A percentile compares a stretch with the other conserved stretches of the same genome.
Conservation (phyloP, 2,329 filamentous ascomycete species). For the Teratosphaeria gauchensis region DNA sequence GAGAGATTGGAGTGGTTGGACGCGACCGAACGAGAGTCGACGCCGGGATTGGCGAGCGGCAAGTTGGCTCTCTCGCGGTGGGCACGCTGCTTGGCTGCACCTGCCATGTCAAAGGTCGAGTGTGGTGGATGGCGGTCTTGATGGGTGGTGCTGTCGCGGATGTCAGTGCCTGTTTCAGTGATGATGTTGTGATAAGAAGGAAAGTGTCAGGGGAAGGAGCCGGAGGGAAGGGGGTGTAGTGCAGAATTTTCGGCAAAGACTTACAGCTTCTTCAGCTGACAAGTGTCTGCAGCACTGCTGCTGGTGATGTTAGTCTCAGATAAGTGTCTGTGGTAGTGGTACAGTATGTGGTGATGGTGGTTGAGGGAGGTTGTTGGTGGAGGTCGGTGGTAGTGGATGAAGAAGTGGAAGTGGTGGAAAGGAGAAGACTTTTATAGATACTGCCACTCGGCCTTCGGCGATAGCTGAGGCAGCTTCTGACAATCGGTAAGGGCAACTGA, state of each 20-base stretch:
- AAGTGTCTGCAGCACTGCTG: neutral
- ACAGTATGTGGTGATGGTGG: constrained; percentile 2
- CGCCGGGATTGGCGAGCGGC: neutral
- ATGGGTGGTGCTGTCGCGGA: neutral
- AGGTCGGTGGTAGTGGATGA: constrained; percentile 4
- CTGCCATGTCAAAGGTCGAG: constrained; percentile 24
- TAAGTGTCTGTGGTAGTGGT: neutral
- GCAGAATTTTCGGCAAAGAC: neutral
- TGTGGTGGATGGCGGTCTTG: neutral
- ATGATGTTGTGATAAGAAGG: neutral
- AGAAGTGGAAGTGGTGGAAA: constrained; percentile 1
- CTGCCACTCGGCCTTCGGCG: neutral
- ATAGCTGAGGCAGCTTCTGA: no score
- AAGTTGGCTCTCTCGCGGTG: constrained; percentile 15
- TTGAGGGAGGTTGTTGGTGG: constrained; percentile 1
- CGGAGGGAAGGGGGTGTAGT: neutral
- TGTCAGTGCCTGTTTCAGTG: neutral
- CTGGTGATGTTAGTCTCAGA: neutral
- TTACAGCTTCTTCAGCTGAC: neutral
- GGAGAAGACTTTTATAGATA: neutral
- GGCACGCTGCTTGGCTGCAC: constrained; percentile 26
- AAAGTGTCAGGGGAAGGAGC: neutral
- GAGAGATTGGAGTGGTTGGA: neutral
- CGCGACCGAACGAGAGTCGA: neutral
- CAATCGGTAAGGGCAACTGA: neutral